Conservation (phyloP, 345 rosid genomes). For the Citrus sp. region DNA sequence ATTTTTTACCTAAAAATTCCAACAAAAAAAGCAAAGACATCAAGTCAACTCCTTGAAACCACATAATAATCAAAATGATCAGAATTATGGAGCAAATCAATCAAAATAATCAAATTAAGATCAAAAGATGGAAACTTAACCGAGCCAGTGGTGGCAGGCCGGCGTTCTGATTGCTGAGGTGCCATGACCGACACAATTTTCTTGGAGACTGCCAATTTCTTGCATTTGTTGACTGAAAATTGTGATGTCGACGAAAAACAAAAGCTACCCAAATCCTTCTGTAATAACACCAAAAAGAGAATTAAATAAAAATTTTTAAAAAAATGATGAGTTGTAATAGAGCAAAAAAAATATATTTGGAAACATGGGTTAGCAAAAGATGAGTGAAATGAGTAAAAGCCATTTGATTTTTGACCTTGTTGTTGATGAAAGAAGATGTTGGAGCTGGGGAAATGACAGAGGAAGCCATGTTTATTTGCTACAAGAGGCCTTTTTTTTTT, state of each 20-base stretch:
- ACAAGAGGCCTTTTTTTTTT: not conserved
- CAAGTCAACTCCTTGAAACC: not conserved
- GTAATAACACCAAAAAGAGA: not conserved
- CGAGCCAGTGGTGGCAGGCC: slow-evolving; percentile 81
- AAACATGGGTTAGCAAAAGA: not conserved
- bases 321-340: not conserved
- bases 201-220: slow-evolving; percentile 44
- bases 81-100: not conserved
- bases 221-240: slow-evolving; percentile 44
- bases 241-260: slow-evolving; percentile 42
- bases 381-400: not conserved
- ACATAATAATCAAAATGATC: not conserved
- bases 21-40: not conserved
- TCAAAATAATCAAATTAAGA: not conserved
- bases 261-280: slow-evolving; percentile 53
- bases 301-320: not conserved
- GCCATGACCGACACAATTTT: slow-evolving; percentile 73
- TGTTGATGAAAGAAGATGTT: not conserved
- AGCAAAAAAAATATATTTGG: not conserved
- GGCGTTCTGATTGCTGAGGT: slow-evolving; percentile 74
- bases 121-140: slow-evolving; percentile 30
- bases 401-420: not conserved
- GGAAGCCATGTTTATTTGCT: not conserved
- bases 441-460: not conserved
- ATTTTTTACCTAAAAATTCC: slow-evolving; percentile 66